Evolutionary conservation across 2,329 filamentous ascomycete genomes (phyloP).

Genomic region (Fusarium duplospermum): DNA sequence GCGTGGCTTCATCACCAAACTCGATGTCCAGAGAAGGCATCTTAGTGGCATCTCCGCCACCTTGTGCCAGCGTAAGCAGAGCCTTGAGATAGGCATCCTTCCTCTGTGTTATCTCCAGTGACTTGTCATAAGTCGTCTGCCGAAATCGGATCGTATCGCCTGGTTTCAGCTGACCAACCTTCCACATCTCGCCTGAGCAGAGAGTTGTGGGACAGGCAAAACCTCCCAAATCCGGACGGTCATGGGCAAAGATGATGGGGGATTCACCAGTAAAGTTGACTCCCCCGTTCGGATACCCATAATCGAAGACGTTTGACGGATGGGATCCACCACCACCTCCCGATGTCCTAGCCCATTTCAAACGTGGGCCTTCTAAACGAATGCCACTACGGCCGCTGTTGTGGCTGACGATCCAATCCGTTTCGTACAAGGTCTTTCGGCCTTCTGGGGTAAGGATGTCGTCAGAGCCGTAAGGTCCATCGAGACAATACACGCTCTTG

Average conservation of each 20-base stretch:
- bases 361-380: slow-evolving; percentile 67
- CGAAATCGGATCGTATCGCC: slow-evolving; percentile 40
- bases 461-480: background rate
- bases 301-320: slow-evolving; percentile 59
- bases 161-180: slow-evolving; percentile 50
- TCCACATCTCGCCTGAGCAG: slow-evolving; percentile 50
- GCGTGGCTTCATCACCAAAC: background rate
- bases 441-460: background rate
- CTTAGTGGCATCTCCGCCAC: background rate
- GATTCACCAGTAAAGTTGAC: slow-evolving; percentile 52
- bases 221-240: slow-evolving; percentile 49
- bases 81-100: background rate
- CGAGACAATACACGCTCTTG: background rate
- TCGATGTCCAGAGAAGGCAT: background rate
- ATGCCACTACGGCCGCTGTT: slow-evolving; percentile 62
- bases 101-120: background rate
- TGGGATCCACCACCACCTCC: slow-evolving; percentile 74
- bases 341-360: slow-evolving; percentile 67
- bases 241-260: slow-evolving; percentile 49
- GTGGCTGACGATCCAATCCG: background rate
- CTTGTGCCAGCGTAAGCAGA: background rate
- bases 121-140: slow-evolving; percentile 55
- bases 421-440: background rate
- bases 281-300: slow-evolving; percentile 36
- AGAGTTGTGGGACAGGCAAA: slow-evolving; percentile 47